Evolutionary conservation across 306 rosid species (phyloP).

Genomic region (Cajanus cajan): DNA sequence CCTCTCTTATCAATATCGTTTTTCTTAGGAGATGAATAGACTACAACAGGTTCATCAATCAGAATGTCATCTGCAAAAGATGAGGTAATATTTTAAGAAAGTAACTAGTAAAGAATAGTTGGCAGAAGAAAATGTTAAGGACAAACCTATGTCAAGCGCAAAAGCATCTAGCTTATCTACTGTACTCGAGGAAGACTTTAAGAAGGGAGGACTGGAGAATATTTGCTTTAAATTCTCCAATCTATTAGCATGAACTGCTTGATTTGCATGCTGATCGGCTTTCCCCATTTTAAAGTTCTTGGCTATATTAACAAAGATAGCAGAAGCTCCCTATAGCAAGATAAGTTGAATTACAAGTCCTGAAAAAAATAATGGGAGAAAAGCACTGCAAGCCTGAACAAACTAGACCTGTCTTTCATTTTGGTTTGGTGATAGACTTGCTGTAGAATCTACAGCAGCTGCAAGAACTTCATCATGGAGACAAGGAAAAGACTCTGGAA

Average conservation of each 20-base stretch:
- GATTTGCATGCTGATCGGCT: constrained; percentile 36
- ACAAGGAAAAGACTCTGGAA: constrained; percentile 62
- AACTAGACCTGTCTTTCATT: constrained; percentile 54
- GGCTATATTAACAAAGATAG: constrained; percentile 45
- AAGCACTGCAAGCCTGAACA: constrained; percentile 35
- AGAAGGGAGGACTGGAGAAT: constrained; percentile 82
- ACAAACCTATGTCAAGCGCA: constrained; percentile 70
- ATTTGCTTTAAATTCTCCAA: constrained; percentile 53
- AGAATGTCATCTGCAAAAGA: constrained; percentile 64
- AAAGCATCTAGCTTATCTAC: constrained; percentile 40
- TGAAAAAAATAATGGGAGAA: constrained; percentile 20
- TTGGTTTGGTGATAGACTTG: constrained; percentile 44
- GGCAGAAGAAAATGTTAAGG: constrained; percentile 21
- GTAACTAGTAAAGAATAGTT: constrained; percentile 1
- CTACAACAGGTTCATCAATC: constrained; percentile 53
- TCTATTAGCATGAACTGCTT: constrained; percentile 26
- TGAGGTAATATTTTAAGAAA: constrained; percentile 27
- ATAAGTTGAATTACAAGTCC: constrained; percentile 32
- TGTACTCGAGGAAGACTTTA: constrained; percentile 52
- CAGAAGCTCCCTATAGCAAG: constrained; percentile 48
- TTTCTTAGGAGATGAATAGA: constrained; percentile 35
- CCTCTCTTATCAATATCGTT: constrained; percentile 57
- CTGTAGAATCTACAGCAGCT: constrained; percentile 56
- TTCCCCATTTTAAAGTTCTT: constrained; percentile 46
- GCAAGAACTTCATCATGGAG: constrained; percentile 78